These are phyloP conservation scores for Ploettnerulaceae sp. DNA, from an alignment of 2,329 filamentous ascomycete genomes.

Conservation along the genomic window DNA sequence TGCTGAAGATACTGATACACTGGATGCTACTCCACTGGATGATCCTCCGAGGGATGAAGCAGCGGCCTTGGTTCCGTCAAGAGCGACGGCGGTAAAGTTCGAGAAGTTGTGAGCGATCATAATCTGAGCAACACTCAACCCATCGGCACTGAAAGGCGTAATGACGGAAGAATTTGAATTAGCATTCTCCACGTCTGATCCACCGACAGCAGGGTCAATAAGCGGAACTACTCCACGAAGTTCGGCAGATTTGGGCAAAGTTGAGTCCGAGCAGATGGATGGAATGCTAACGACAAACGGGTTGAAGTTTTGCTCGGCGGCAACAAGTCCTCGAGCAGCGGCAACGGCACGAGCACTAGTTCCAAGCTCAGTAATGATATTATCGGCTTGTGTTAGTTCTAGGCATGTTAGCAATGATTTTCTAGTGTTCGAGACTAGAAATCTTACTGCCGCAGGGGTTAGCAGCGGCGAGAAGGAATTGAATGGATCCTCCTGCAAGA, in stretches of 20 bases:
- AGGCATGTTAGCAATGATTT: too few species aligned
- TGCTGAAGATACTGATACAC: conserved; percentile 9
- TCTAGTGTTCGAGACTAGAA: too few species aligned
- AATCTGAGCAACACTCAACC: conserved; percentile 62
- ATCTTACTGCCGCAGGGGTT: conserved; percentile 64
- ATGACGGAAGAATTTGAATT: conserved; percentile 49
- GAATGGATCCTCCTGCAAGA: conserved; percentile 56
- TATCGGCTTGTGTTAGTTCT: conserved; percentile 60
- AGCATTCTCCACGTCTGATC: conserved; percentile 53
- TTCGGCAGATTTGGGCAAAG: conserved; percentile 54
- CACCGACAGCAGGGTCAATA: conserved; percentile 59
- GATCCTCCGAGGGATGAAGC: conserved; percentile 28
- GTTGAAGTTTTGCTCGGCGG: conserved; percentile 71
- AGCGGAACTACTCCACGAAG: conserved; percentile 64
- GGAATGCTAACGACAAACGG: conserved; percentile 56
- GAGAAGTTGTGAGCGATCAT: conserved; percentile 57
- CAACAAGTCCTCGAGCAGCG: conserved; percentile 58
- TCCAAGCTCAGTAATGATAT: conserved; percentile 58
- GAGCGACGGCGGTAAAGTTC: conserved; percentile 49
- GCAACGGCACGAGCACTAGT: conserved; percentile 53
- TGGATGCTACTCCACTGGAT: conserved; percentile 34
- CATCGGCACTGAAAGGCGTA: conserved; percentile 52
- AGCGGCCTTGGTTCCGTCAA: conserved; percentile 36
- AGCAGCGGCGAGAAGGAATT: conserved; percentile 58
- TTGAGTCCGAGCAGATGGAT: conserved; percentile 58